These are phyloP conservation scores for Testicularia cyperi DNA, from an alignment of 1,284 basidiomycete species.

Conservation along the genomic window DNA sequence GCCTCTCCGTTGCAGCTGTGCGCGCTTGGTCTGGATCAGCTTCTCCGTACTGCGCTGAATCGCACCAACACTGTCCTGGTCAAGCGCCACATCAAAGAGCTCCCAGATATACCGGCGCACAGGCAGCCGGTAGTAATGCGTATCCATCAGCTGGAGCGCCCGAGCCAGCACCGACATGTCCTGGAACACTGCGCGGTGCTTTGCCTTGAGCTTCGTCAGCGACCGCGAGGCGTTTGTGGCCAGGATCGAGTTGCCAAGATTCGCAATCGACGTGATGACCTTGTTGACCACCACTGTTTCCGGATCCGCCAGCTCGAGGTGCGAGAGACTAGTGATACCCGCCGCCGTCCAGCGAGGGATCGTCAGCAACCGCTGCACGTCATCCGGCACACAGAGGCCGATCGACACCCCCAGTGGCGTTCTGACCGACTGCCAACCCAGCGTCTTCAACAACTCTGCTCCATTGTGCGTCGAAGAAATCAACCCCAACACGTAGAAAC, in stretches of 20 bases:
- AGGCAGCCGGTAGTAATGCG: slow-evolving; percentile 73
- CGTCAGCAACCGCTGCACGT: slow-evolving; percentile 79
- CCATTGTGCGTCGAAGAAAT: slow-evolving; percentile 75
- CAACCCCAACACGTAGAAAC: slow-evolving; percentile 89
- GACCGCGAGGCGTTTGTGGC: slow-evolving; percentile 63
- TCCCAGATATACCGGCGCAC: slow-evolving; percentile 90
- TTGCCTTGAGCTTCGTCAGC: slow-evolving; percentile 64
- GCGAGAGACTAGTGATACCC: slow-evolving; percentile 12
- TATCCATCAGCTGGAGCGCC: slow-evolving; percentile 48
- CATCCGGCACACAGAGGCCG: slow-evolving; percentile 82
- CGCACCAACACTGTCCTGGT: slow-evolving; percentile 24
- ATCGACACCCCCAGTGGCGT: slow-evolving; percentile 84
- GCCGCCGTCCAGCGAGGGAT: slow-evolving; percentile 72
- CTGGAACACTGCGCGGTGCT: slow-evolving; percentile 39
- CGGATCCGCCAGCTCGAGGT: slow-evolving; percentile 57
- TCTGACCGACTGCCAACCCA: slow-evolving; percentile 75
- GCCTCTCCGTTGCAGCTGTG: neutral
- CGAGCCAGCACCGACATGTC: slow-evolving; percentile 42
- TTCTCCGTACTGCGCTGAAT: slow-evolving; percentile 17
- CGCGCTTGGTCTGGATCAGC: slow-evolving; percentile 19
- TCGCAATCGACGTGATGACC: slow-evolving; percentile 84
- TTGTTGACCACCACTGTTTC: slow-evolving; percentile 74
- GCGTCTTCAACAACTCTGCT: slow-evolving; percentile 81
- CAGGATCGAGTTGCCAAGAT: slow-evolving; percentile 91
- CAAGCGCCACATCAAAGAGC: slow-evolving; percentile 70